Evolutionary conservation across 2,329 filamentous ascomycete genomes (phyloP), one percentile per base, ranked within the genome.

Genomic region (Talaromyces sp.): DNA sequence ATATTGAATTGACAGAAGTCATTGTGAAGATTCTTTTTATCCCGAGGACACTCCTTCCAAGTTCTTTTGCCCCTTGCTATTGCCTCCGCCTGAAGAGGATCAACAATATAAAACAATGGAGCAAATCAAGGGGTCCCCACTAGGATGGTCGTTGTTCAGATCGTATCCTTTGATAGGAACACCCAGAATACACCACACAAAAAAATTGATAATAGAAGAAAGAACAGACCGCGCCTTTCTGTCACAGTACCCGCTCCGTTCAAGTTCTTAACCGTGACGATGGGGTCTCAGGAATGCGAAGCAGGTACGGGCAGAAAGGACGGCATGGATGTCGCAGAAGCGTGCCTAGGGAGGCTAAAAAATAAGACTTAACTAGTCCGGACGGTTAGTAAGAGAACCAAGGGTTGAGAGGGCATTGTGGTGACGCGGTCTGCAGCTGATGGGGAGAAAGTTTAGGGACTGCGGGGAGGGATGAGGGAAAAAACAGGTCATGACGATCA

Each of bases 1-100:
- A 55, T 51, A 62, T 56, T 33, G 59, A 60, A 45, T 61, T 56
- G 41, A 65, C 54, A 3, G 66, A 58, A 2, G 62, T 49, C 68
- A 70, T 71, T 39, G 39, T 54, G 13, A 36, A 32, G 27, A 24
- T 19, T 22, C 42, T 32, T 16, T 24, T 36, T 5, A n/a, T 27
- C 19, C 39, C 19, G 10, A 24, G 3, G 11, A 14, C 14, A 4
- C 39, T 19, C n/a, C 5, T 41, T 17, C 22, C 3, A n/a, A n/a
- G n/a, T 19, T 19, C 14, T 13, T 41, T 41, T 41, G 4, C 14
- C 10, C 10, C 9, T 16, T 39, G 11, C 9, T 35, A 13, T 6
- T 35, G 4, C 14, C 22, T 24, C 24, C 14, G 8, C 20, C 10
- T 17, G 17, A 27, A 27, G 5, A 20, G 14, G 20, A 13, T 5